These are phyloP conservation scores for Penicillium ochrochloron DNA, from an alignment of 495 filamentous ascomycete genomes.

Conservation along the genomic window DNA sequence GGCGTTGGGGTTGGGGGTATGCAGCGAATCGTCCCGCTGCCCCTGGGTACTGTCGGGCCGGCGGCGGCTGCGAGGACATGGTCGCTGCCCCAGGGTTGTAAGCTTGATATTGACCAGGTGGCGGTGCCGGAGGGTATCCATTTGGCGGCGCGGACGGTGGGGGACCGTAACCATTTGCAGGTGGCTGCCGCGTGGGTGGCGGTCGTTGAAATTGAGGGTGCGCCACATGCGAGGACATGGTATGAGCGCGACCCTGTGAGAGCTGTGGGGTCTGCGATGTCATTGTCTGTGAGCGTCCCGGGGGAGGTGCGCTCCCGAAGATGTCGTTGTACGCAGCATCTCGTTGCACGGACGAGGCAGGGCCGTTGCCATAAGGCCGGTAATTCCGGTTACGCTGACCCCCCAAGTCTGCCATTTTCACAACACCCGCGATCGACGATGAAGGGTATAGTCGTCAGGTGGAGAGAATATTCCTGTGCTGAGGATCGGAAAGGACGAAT, in stretches of 20 bases:
- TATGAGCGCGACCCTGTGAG: slow-evolving; percentile 73
- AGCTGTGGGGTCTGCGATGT: slow-evolving; percentile 67
- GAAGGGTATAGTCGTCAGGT: slow-evolving; percentile 6
- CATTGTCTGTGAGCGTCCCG: slow-evolving; percentile 88
- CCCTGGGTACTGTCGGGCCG: slow-evolving; percentile 58
- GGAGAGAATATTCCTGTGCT: slow-evolving; percentile 9
- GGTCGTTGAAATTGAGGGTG: slow-evolving; percentile 52
- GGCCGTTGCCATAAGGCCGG: slow-evolving; percentile 62
- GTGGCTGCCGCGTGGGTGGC: slow-evolving; percentile 60
- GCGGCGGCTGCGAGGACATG: slow-evolving; percentile 64
- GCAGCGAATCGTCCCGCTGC: slow-evolving; percentile 56
- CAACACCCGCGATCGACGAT: slow-evolving; percentile 14
- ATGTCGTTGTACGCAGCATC: slow-evolving; percentile 97
- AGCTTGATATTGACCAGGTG: slow-evolving; percentile 50
- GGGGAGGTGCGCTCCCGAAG: slow-evolving; percentile 85
- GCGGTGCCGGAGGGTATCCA: slow-evolving; percentile 42
- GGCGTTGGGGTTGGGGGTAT: slow-evolving; percentile 68
- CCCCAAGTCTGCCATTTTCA: slow-evolving; percentile 81
- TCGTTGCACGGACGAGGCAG: slow-evolving; percentile 74
- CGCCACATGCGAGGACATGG: slow-evolving; percentile 73
- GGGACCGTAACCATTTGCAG: slow-evolving; percentile 56
- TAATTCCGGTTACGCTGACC: slow-evolving; percentile 73
- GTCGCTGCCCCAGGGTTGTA: slow-evolving; percentile 56
- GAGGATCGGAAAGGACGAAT: slow-evolving; percentile 14
- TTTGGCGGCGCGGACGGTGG: slow-evolving; percentile 40